Conservation (phyloP, 2,329 filamentous ascomycete species). For the Fusarium duplospermum region DNA sequence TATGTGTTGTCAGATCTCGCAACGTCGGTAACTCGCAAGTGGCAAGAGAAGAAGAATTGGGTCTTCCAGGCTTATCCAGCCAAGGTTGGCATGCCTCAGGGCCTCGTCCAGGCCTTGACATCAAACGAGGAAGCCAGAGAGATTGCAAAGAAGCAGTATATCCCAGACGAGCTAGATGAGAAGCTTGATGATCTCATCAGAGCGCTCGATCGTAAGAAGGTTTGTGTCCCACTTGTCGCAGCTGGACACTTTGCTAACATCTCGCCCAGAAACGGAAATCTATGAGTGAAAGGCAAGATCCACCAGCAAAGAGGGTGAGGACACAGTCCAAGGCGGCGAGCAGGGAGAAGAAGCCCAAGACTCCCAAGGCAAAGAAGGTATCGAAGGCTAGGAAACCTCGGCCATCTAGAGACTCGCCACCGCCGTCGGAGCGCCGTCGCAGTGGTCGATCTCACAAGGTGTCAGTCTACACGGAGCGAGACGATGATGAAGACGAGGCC, state of each 20-base stretch:
- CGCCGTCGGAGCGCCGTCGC: conserved; percentile 63
- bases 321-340: conserved; percentile 53
- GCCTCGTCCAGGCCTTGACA: conserved; percentile 80
- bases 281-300: conserved; percentile 60
- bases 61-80: conserved; percentile 84
- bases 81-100: conserved; percentile 83
- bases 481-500: conserved; percentile 68
- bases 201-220: conserved; percentile 79
- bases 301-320: conserved; percentile 53
- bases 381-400: conserved; percentile 47
- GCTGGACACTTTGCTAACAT: conserved; percentile 38
- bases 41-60: conserved; percentile 88
- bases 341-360: conserved; percentile 54
- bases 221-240: conserved; percentile 44
- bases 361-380: conserved; percentile 51
- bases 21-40: conserved; percentile 83
- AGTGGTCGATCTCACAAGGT: conserved; percentile 63
- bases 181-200: conserved; percentile 76
- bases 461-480: conserved; percentile 66
- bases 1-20: conserved; percentile 91
- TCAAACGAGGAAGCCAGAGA: conserved; percentile 84
- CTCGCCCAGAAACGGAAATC: conserved; percentile 67
- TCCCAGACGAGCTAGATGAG: conserved; percentile 81
- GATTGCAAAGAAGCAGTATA: conserved; percentile 86
- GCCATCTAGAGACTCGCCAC: conserved; percentile 46